Percentiles rank a stretch among this genome's conserved stretches.
Conservation (phyloP, 2,329 filamentous ascomycete species). For the Nectriaceae sp. region DNA sequence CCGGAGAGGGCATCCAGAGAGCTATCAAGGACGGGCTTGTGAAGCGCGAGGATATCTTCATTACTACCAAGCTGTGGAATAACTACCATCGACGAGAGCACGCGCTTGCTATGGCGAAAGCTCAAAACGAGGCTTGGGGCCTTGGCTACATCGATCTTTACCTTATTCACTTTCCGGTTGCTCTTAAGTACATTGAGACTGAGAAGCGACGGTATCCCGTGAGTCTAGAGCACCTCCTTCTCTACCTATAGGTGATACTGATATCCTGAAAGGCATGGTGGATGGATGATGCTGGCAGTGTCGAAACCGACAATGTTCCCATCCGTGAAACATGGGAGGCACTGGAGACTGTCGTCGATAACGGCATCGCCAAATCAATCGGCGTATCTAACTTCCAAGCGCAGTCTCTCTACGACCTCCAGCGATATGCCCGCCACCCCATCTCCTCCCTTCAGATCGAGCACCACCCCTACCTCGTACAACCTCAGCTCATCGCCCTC, state of each 20-base stretch:
- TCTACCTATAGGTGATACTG: neutral
- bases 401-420: conserved; percentile 59
- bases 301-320: conserved; percentile 59
- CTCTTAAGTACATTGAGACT: conserved; percentile 45
- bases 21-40: conserved; percentile 60
- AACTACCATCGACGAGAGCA: conserved; percentile 79
- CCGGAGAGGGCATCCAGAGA: conserved; percentile 63
- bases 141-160: conserved; percentile 86
- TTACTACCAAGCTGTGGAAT: conserved; percentile 90
- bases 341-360: conserved; percentile 70
- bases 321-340: conserved; percentile 80
- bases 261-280: conserved; percentile 31
- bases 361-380: conserved; percentile 68
- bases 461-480: conserved; percentile 68
- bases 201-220: conserved; percentile 41
- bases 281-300: conserved; percentile 47
- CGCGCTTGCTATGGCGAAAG: conserved; percentile 70
- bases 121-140: conserved; percentile 77
- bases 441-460: conserved; percentile 65
- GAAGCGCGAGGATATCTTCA: conserved; percentile 78
- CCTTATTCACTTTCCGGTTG: conserved; percentile 68
- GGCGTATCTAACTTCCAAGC: conserved; percentile 77
- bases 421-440: conserved; percentile 57
- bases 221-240: conserved; percentile 13
- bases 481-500: conserved; percentile 56